These are phyloP conservation scores for Talaromyces nanjingensis DNA, from an alignment of 495 filamentous ascomycete species.

Conservation along the genomic window DNA sequence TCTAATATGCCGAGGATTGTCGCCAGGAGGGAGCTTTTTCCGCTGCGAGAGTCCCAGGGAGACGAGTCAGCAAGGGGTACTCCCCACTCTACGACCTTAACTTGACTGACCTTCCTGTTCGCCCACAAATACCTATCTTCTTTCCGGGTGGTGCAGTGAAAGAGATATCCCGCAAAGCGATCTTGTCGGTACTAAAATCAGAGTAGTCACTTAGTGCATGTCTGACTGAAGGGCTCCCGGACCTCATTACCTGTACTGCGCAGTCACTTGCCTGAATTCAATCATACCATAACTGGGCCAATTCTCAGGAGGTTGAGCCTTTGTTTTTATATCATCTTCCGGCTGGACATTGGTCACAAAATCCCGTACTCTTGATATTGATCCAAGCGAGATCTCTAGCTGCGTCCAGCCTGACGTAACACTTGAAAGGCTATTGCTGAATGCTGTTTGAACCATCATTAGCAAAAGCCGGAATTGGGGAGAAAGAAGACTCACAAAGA, in stretches of 20 bases:
- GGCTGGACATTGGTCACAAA: constrained; percentile 41
- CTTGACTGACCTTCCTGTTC: constrained; percentile 16
- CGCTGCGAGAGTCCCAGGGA: constrained; percentile 18
- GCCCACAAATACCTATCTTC: constrained; percentile 48
- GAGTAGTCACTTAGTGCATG: neutral
- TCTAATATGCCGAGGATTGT: constrained; percentile 49
- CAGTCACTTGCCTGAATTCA: neutral
- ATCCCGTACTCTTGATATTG: constrained; percentile 48
- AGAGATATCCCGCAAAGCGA: constrained; percentile 42
- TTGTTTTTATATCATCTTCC: constrained; percentile 40
- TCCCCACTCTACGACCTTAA: too few species aligned
- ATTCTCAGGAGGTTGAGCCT: constrained; percentile 4
- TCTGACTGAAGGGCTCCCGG: constrained; percentile 21
- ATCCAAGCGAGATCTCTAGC: constrained; percentile 50
- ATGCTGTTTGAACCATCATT: constrained; percentile 10
- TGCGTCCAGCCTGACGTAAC: constrained; percentile 50
- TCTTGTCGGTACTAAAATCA: constrained; percentile 9
- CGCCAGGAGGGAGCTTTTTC: constrained; percentile 42
- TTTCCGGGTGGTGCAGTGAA: constrained; percentile 45
- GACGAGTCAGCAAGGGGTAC: neutral
- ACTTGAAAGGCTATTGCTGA: constrained; percentile 43
- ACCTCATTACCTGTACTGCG: constrained; percentile 9
- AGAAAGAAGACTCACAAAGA: neutral
- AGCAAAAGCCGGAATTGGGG: neutral
- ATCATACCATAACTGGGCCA: neutral